These are phyloP conservation scores for Xylaria palmicola DNA, from an alignment of 495 filamentous ascomycete genomes.

Conservation along the genomic window DNA sequence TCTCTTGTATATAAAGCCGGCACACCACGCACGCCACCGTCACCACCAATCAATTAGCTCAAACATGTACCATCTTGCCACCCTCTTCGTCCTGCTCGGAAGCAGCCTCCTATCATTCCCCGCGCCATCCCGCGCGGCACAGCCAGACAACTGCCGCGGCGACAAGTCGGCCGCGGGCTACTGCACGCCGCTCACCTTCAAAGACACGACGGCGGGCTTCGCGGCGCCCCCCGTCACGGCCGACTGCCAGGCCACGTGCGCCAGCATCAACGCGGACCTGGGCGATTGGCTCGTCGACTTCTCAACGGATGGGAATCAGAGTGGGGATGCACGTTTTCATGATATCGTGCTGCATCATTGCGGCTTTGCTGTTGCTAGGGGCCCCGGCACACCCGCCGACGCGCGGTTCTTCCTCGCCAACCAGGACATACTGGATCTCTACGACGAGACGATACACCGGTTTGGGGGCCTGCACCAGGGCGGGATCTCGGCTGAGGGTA, in stretches of 20 bases:
- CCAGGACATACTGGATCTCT: conserved; percentile 24
- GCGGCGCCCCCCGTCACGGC: neutral
- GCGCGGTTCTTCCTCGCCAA: conserved; percentile 20
- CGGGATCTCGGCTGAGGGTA: conserved; percentile 20
- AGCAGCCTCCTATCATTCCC: conserved; percentile 10
- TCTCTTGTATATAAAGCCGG: no score
- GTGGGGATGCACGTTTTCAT: no score
- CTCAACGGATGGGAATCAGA: conserved; percentile 4
- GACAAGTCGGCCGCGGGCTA: conserved; percentile 16
- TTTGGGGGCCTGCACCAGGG: conserved; percentile 19
- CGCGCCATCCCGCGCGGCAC: neutral
- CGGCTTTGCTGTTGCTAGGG: conserved; percentile 19
- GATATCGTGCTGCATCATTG: conserved; percentile 4
- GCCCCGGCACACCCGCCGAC: neutral
- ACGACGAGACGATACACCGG: conserved; percentile 15
- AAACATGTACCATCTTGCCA: neutral
- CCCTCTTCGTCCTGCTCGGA: conserved; percentile 6
- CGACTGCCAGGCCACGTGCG: conserved; percentile 22
- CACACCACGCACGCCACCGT: no score
- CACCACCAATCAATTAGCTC: no score
- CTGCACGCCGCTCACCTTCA: conserved; percentile 24
- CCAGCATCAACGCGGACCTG: conserved; percentile 12
- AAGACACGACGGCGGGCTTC: conserved; percentile 13
- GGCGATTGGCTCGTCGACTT: conserved; percentile 29
- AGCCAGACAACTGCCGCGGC: conserved; percentile 19